A percentile compares a stretch with the other conserved stretches of the same genome.
Conservation (phyloP, 306 rosid genomes). For the Trifolium subterraneum region DNA sequence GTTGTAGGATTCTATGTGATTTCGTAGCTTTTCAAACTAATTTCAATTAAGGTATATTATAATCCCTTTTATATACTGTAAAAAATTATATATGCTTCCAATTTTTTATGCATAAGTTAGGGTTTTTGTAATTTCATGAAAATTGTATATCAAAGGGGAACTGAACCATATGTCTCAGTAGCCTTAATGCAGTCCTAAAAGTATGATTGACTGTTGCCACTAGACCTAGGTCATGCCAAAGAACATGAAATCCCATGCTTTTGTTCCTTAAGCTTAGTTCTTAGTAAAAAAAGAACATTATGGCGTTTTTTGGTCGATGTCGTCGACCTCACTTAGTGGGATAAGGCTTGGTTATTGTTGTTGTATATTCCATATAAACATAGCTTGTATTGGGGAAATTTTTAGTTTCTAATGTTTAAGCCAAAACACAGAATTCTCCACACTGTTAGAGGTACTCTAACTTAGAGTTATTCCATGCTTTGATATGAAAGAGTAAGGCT, state of each 20-base stretch:
- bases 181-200: not conserved
- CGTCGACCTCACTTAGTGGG: too few relatives aligned
- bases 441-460: not conserved
- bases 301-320: too few relatives aligned
- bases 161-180: not conserved
- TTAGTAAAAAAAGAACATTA: too few relatives aligned
- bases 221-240: not conserved
- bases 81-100: too few relatives aligned
- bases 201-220: not conserved
- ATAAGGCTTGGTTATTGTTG: not conserved
- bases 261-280: too few relatives aligned
- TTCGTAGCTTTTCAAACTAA: not conserved
- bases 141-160: not conserved
- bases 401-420: not conserved
- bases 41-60: conserved; percentile 4
- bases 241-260: not conserved
- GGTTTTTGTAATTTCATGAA: not conserved
- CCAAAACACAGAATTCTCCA: not conserved
- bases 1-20: not conserved
- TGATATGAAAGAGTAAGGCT: not conserved
- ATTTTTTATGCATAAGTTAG: too few relatives aligned
- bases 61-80: not conserved
- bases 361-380: not conserved
- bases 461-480: not conserved
- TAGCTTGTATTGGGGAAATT: not conserved